Base-by-base conservation (phyloP, 139 green algal genomes). In the Limnomonas spitsbergensis region DNA sequence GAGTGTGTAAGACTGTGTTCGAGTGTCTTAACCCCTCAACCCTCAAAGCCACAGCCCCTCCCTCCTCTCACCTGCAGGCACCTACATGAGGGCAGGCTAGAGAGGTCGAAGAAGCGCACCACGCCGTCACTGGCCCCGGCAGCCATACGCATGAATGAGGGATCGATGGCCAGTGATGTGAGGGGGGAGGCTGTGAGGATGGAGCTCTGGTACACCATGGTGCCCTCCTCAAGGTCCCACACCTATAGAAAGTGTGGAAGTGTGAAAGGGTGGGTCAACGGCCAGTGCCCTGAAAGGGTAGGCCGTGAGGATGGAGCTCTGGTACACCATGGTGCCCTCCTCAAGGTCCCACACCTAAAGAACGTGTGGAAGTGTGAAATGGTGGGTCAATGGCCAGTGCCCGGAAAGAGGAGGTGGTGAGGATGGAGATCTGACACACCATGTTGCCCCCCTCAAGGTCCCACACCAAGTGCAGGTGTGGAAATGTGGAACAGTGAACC, bases 31-130 rank as follows among this genome's bases (percentile, higher is more conserved):
- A n/a, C n/a, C n/a, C n/a, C n/a, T n/a, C n/a, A n/a, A n/a, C n/a
- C n/a, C n/a, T n/a, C n/a, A n/a, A n/a, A n/a, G n/a, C n/a, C n/a
- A n/a, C n/a, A n/a, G n/a, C n/a, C n/a, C n/a, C n/a, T n/a, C n/a
- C n/a, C n/a, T n/a, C n/a, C n/a, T n/a, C 69, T 40, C 37, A 82
- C 78, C 53, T 79, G 61, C 6, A 85, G 40, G 1, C 38, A 76
- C 32, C 77, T 71, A 27, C 73, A 79, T 2, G 75, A 77, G 0
- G 78, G 78, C 38, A 83, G 53, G 7, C 35, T 32, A 26, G 75
- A 66, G 0, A 87, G 85, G 74, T 87, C 82, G 40, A 86, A 85
- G 79, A 89, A 78, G 34, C 85, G 75, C 47, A 90, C 56, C 2
- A 75, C 69, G 66, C 85, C 85, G 61, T 90, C 85, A 26, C 79